phyloP scores from a whole-genome alignment of 2,329 filamentous ascomycete genomes.

The Fusarium tricinctum region DNA sequence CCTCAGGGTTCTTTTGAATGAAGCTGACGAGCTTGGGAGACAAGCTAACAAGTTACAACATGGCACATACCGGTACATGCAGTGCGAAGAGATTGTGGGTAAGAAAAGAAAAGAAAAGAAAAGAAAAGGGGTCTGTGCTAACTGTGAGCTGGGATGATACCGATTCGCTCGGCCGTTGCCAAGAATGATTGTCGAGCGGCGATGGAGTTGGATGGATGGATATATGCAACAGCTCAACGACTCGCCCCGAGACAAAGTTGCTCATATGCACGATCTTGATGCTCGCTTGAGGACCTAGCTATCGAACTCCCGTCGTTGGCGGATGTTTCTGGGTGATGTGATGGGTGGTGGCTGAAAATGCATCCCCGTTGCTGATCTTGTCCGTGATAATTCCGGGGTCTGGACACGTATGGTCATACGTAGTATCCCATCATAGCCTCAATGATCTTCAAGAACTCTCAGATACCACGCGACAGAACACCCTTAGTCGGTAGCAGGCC shows the following conservation, averaged over 20 bases:
- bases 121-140: constrained; percentile 22
- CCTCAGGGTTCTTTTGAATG: constrained; percentile 26
- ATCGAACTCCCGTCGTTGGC: constrained; percentile 3
- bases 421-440: neutral
- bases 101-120: neutral
- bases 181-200: constrained; percentile 1
- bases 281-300: neutral
- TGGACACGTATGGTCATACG: neutral
- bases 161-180: constrained; percentile 21
- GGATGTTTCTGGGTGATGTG: neutral
- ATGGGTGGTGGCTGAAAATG: neutral
- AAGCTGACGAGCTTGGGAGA: constrained; percentile 9
- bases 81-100: neutral
- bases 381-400: neutral
- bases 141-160: constrained; percentile 21
- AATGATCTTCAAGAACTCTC: neutral
- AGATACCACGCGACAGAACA: neutral
- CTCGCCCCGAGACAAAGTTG: neutral
- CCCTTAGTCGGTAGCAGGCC: neutral
- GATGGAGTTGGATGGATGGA: neutral
- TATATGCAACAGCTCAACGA: constrained; percentile 3
- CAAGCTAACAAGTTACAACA: neutral
- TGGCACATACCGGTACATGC: neutral
- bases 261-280: constrained; percentile 4
- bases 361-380: neutral